Conservation (phyloP, 2,329 filamentous ascomycete species). For the Scedosporium minutisporum region DNA sequence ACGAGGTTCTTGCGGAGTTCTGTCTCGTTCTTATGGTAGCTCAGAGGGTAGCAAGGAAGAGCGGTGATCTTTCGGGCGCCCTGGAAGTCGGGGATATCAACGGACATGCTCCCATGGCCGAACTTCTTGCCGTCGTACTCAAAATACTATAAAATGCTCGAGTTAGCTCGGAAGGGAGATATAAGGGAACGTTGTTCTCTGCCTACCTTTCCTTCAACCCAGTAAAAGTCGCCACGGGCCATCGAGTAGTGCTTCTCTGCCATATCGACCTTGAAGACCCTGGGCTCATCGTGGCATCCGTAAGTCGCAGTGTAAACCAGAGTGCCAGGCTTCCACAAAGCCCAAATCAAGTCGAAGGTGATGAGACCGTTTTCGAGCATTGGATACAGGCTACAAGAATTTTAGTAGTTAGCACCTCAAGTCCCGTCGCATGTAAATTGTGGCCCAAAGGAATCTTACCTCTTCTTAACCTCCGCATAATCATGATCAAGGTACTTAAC, state of each 20-base stretch:
- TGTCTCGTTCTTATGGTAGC: slow-evolving; percentile 66
- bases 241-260: slow-evolving; percentile 61
- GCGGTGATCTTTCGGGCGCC: slow-evolving; percentile 75
- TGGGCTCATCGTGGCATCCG: slow-evolving; percentile 63
- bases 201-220: slow-evolving; percentile 54
- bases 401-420: background rate
- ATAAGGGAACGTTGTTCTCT: background rate
- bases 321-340: slow-evolving; percentile 78
- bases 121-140: slow-evolving; percentile 85
- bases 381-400: slow-evolving; percentile 53
- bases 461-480: slow-evolving; percentile 66
- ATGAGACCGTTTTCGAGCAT: slow-evolving; percentile 75
- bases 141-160: slow-evolving; percentile 45
- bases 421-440: no score
- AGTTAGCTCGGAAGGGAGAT: background rate
- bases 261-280: slow-evolving; percentile 73
- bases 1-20: slow-evolving; percentile 58
- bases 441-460: slow-evolving; percentile 15
- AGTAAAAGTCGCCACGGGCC: slow-evolving; percentile 65
- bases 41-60: slow-evolving; percentile 65
- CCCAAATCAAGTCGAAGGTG: slow-evolving; percentile 83
- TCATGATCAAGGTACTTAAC: slow-evolving; percentile 73
- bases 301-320: slow-evolving; percentile 72
- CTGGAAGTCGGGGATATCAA: slow-evolving; percentile 66
- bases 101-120: slow-evolving; percentile 61